Evolutionary conservation across 164 flowering plant genomes (phyloP).

Genomic region (Kingdonia uniflora): DNA sequence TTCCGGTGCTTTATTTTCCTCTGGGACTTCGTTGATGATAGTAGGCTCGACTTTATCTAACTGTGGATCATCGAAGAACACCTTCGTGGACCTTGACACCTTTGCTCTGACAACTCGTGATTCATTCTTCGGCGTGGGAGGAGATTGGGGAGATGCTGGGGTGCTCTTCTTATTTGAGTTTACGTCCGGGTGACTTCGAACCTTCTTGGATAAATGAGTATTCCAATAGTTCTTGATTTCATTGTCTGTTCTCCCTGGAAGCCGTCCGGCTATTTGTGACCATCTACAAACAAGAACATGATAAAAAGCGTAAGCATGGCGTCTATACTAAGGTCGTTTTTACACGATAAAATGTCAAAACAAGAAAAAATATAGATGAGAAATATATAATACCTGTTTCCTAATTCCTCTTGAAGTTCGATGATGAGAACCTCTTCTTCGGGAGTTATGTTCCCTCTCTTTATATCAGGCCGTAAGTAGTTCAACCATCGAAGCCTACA

Average conservation of each 20-base stretch:
- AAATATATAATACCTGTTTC: conserved; percentile 18
- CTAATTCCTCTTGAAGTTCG: conserved; percentile 22
- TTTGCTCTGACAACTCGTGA: conserved; percentile 11
- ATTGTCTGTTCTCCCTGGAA: conserved; percentile 27
- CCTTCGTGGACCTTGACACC: conserved; percentile 15
- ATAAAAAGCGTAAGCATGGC: neutral
- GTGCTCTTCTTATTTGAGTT: conserved; percentile 1
- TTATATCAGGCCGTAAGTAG: conserved; percentile 28
- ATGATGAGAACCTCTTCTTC: conserved; percentile 30
- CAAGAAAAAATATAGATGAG: neutral
- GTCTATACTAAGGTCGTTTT: neutral
- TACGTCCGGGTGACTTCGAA: neutral
- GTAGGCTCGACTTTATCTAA: neutral
- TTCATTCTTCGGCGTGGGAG: neutral
- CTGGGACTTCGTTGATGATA: neutral
- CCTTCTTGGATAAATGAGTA: conserved; percentile 15
- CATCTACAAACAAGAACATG: conserved; percentile 9
- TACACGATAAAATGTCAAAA: neutral
- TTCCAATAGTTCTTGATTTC: conserved; percentile 31
- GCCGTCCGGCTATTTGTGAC: conserved; percentile 21
- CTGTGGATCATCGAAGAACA: neutral
- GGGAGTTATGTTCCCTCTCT: conserved; percentile 23
- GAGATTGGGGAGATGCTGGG: neutral
- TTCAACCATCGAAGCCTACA: conserved; percentile 26
- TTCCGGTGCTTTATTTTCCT: neutral